Percentiles rank a stretch among this genome's conserved stretches.
Conservation (phyloP, 352 stramenopile species). For the Pythium phragmitis region DNA sequence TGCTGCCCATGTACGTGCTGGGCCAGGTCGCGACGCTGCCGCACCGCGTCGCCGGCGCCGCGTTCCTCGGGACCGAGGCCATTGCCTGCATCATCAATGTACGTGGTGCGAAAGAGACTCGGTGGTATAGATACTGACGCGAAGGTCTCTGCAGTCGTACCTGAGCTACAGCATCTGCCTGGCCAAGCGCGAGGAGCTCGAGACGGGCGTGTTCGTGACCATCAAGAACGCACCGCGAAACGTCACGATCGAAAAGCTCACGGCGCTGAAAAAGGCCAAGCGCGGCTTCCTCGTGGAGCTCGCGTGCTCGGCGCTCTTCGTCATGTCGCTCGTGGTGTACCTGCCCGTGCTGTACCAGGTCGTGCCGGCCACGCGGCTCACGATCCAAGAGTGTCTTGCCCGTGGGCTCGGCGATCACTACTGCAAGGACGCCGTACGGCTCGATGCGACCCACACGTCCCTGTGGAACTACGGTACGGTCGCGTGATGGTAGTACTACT, state of each 20-base stretch:
- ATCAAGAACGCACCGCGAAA: slow-evolving; percentile 47
- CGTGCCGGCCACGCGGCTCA: slow-evolving; percentile 36
- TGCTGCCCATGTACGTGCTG: slow-evolving; percentile 44
- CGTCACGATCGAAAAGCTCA: slow-evolving; percentile 43
- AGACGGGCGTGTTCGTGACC: slow-evolving; percentile 58
- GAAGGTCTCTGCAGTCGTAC: slow-evolving; percentile 35
- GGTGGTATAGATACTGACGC: not conserved
- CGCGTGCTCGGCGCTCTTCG: slow-evolving; percentile 42
- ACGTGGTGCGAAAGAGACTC: slow-evolving; percentile 9
- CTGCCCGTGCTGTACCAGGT: slow-evolving; percentile 48
- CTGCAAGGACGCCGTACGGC: slow-evolving; percentile 43
- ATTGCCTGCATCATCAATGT: slow-evolving; percentile 62
- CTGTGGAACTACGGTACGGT: slow-evolving; percentile 59
- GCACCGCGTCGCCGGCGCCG: slow-evolving; percentile 44
- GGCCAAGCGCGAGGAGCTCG: slow-evolving; percentile 52
- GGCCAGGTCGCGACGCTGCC: slow-evolving; percentile 35
- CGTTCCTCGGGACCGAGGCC: slow-evolving; percentile 48
- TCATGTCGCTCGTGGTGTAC: slow-evolving; percentile 54
- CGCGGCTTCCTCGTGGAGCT: slow-evolving; percentile 52
- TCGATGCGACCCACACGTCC: slow-evolving; percentile 45
- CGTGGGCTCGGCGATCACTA: slow-evolving; percentile 49
- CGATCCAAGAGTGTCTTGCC: slow-evolving; percentile 40
- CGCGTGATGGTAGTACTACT: not conserved
- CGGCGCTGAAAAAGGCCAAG: slow-evolving; percentile 42
- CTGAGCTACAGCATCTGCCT: slow-evolving; percentile 61